Base-by-base conservation (phyloP, 768 basidiomycete genomes). In the Auricularia cornea region DNA sequence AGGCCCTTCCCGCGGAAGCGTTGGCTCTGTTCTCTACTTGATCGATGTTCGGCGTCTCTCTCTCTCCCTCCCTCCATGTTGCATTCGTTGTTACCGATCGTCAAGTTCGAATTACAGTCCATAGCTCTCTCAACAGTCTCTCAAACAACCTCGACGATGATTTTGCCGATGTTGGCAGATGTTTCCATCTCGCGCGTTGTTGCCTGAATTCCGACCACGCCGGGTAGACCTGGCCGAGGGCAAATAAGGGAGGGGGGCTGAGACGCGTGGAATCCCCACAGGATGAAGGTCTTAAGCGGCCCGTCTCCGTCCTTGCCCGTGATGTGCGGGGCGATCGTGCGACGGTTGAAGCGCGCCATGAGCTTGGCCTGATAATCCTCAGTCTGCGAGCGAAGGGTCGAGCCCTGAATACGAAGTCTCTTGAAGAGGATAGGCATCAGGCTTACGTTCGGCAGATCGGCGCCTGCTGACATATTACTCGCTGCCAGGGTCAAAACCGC, bases 401-500 rank as follows among this genome's bases (percentile, higher is more conserved):
- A 90, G 26, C 94, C 94, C 73, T 93, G 88, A 60, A 98, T 88
- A 29, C 87, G 85, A 60, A 97, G 83, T 20, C 94, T 86, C 76
- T 95, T 98, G 74, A 79, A 86, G 63, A 96, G 77, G 62, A 97
- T 83, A 10, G 85, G 86, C 3, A 68, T 68, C 57, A 97, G 76
- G 72, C 88, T 80, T 63, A 84, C 75, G 18, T 75, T 75, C 14
- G 81, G 72, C 18, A 86, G 79, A 20, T 78, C 74, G 33, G 73
- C 70, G 57, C 88, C 89, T 89, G n/a, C n/a, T n/a, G n/a, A n/a
- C n/a, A n/a, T n/a, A n/a, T n/a, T n/a, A n/a, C n/a, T n/a, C n/a
- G n/a, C n/a, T n/a, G n/a, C n/a, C n/a, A n/a, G n/a, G n/a, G n/a
- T n/a, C n/a, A n/a, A n/a, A n/a, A n/a, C n/a, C n/a, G n/a, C n/a